Conservation (phyloP, 2,329 filamentous ascomycete genomes). For the Venturia carpophila region DNA sequence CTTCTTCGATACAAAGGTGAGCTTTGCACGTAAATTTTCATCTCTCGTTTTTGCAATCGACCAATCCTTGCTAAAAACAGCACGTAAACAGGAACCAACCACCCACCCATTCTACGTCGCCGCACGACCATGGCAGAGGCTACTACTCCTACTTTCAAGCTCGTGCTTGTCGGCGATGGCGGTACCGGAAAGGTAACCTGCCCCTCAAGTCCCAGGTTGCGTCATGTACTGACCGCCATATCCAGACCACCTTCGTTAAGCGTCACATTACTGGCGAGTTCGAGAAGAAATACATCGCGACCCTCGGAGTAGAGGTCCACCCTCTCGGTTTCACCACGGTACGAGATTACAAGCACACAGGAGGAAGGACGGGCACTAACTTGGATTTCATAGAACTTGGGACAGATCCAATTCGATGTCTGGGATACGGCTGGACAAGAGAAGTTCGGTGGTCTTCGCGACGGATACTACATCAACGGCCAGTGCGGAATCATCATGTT, state of each 20-base stretch:
- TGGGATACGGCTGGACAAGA: constrained; percentile 99
- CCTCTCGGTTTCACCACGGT: constrained; percentile 96
- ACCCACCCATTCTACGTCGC: constrained; percentile 3
- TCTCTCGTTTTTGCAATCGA: not conserved
- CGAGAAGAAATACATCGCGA: constrained; percentile 99
- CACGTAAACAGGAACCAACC: constrained; percentile 1
- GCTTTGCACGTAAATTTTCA: not conserved
- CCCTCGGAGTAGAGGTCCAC: constrained; percentile 98
- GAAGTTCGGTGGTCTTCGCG: constrained; percentile 98
- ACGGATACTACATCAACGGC: constrained; percentile 99
- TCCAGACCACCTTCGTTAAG: constrained; percentile 98
- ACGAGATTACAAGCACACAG: constrained; percentile 39
- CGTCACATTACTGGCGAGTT: constrained; percentile 99
- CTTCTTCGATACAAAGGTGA: not conserved
- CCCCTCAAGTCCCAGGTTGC: constrained; percentile 7
- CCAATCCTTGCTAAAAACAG: not conserved
- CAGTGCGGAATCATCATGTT: constrained; percentile 99
- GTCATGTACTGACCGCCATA: constrained; percentile 15
- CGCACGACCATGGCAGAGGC: constrained; percentile 57
- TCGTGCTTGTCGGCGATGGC: constrained; percentile 98
- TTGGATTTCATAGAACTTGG: constrained; percentile 60
- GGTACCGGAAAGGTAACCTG: constrained; percentile 88
- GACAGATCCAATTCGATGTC: constrained; percentile 95
- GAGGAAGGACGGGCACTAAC: constrained; percentile 21
- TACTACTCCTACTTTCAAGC: constrained; percentile 85